Percentiles rank a stretch among this genome's conserved stretches.
Evolutionary conservation across 2,329 filamentous ascomycete species (phyloP).

Genomic region (Talaromyces islandicus): DNA sequence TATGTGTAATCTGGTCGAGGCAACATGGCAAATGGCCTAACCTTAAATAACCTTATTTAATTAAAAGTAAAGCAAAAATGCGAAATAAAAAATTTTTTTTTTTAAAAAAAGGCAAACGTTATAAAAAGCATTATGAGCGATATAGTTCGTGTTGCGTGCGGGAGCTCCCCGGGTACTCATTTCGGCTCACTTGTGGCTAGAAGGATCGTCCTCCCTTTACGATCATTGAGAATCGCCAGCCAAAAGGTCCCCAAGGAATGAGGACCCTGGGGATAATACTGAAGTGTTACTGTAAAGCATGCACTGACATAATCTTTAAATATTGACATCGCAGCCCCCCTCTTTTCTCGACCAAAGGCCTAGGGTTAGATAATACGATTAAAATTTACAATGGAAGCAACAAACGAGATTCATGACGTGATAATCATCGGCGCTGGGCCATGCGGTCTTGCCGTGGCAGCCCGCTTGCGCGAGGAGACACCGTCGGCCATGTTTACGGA

Average conservation of each 20-base stretch:
- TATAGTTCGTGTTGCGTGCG: background rate
- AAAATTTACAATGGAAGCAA: background rate
- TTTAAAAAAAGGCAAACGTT: background rate
- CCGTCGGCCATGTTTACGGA: slow-evolving; percentile 78
- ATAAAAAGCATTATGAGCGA: background rate
- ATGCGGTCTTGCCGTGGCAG: slow-evolving; percentile 67
- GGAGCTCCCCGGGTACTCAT: background rate
- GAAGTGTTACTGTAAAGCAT: background rate
- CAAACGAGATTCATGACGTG: slow-evolving; percentile 47
- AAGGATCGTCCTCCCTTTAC: background rate
- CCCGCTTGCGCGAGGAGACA: slow-evolving; percentile 64
- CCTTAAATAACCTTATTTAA: background rate
- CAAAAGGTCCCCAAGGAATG: background rate
- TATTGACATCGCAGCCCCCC: background rate
- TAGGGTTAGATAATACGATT: background rate
- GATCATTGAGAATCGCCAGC: background rate
- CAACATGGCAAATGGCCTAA: background rate
- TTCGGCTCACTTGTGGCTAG: background rate
- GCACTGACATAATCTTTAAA: background rate
- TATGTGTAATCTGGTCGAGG: background rate
- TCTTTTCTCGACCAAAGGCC: background rate
- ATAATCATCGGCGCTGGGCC: slow-evolving; percentile 70
- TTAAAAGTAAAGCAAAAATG: background rate
- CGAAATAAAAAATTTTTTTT: too few species aligned
- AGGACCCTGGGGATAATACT: background rate